These are phyloP conservation scores for Citrullus mucosospermus DNA, from an alignment of 306 rosid genomes.

Conservation along the genomic window DNA sequence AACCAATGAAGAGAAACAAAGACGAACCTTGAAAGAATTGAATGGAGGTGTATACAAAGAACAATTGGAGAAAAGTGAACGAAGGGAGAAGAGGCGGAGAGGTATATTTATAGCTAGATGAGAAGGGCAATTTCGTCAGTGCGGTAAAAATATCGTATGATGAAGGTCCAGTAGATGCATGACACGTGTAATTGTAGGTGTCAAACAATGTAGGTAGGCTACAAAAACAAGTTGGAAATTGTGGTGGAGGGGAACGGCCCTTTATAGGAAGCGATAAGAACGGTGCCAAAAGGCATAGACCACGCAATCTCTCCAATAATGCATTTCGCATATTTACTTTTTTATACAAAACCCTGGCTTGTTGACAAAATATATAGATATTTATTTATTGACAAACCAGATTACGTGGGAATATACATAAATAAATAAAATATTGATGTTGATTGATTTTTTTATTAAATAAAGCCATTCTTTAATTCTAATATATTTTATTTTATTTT, in stretches of 20 bases:
- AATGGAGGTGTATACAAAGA: not conserved
- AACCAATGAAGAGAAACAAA: not conserved
- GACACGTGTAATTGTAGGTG: not conserved
- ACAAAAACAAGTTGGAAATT: not conserved
- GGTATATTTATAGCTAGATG: not conserved
- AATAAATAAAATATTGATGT: too few relatives aligned
- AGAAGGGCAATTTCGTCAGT: not conserved
- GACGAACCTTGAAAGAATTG: not conserved
- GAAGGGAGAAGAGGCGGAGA: not conserved
- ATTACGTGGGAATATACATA: not conserved
- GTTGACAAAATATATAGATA: not conserved
- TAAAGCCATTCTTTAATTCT: too few relatives aligned
- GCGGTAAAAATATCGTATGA: not conserved
- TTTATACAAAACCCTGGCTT: not conserved
- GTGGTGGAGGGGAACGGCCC: not conserved
- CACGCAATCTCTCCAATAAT: not conserved
- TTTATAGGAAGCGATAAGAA: not conserved
- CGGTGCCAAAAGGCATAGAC: not conserved
- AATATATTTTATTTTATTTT: too few relatives aligned
- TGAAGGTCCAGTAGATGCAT: not conserved
- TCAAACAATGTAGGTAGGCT: not conserved
- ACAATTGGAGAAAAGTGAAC: not conserved
- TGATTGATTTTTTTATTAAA: too few relatives aligned
- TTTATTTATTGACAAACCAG: not conserved
- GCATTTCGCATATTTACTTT: not conserved